phyloP scores from a whole-genome alignment of 306 rosid genomes.

The Sicyos edulis region DNA sequence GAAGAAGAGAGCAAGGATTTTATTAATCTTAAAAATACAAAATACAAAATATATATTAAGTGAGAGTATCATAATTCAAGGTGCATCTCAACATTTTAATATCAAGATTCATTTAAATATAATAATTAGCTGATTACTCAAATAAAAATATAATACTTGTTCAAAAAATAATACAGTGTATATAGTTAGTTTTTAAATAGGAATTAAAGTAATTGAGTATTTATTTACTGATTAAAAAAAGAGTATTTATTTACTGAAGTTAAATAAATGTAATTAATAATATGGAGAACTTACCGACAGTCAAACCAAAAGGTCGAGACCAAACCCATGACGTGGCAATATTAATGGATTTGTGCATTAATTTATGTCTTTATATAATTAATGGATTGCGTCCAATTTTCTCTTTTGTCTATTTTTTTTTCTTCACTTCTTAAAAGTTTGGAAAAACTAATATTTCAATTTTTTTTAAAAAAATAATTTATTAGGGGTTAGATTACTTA shows the following conservation, averaged over 20 bases:
- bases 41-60: too few species aligned
- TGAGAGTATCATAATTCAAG: too few species aligned
- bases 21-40: too few species aligned
- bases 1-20: too few species aligned
- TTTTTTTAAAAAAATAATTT: too few species aligned
- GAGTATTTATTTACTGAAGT: not conserved
- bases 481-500: too few species aligned
- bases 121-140: not conserved
- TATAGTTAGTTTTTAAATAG: not conserved
- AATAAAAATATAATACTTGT: not conserved
- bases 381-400: slow-evolving; percentile 8
- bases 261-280: slow-evolving; percentile 1
- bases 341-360: not conserved
- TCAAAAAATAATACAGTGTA: not conserved
- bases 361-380: slow-evolving; percentile 6
- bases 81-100: not conserved
- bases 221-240: not conserved
- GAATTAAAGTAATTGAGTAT: not conserved
- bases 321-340: not conserved
- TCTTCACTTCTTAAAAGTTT: not conserved
- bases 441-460: not conserved
- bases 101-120: not conserved
- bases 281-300: not conserved
- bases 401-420: not conserved
- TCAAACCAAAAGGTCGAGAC: slow-evolving; percentile 14